These are phyloP conservation scores for Melanopsichium pennsylvanicum DNA, from an alignment of 1,284 basidiomycete genomes.

Conservation along the genomic window DNA sequence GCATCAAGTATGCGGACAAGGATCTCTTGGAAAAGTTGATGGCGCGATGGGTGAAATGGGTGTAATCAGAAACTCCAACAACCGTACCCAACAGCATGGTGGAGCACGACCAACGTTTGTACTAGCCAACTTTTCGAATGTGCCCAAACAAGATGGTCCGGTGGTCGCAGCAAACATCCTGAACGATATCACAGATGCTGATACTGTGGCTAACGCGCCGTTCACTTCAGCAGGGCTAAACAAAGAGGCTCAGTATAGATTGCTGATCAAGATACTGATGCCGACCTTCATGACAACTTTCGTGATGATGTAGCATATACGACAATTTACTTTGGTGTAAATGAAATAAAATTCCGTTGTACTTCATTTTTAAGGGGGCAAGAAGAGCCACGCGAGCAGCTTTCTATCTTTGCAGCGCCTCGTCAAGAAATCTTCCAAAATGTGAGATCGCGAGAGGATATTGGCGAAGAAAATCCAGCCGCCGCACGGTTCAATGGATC, in stretches of 20 bases:
- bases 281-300: neutral
- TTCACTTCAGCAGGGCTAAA: neutral
- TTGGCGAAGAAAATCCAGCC: neutral
- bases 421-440: too few relatives aligned
- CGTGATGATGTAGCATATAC: neutral
- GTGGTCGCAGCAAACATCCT: neutral
- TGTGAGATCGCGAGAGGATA: too few relatives aligned
- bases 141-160: neutral
- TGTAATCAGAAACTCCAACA: constrained; percentile 16
- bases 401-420: neutral
- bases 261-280: neutral
- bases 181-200: neutral
- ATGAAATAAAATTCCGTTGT: too few relatives aligned
- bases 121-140: constrained; percentile 66
- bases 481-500: constrained; percentile 1
- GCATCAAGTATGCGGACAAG: constrained; percentile 73
- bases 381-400: too few relatives aligned
- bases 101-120: constrained; percentile 74
- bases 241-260: too few relatives aligned
- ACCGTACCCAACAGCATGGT: constrained; percentile 25
- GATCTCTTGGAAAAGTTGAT: constrained; percentile 70
- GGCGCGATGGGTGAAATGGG: neutral
- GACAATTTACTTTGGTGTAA: too few relatives aligned
- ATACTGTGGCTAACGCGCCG: neutral
- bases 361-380: too few relatives aligned